Conservation (phyloP, 495 filamentous ascomycete genomes). For the Pseudevernia furfuracea region DNA sequence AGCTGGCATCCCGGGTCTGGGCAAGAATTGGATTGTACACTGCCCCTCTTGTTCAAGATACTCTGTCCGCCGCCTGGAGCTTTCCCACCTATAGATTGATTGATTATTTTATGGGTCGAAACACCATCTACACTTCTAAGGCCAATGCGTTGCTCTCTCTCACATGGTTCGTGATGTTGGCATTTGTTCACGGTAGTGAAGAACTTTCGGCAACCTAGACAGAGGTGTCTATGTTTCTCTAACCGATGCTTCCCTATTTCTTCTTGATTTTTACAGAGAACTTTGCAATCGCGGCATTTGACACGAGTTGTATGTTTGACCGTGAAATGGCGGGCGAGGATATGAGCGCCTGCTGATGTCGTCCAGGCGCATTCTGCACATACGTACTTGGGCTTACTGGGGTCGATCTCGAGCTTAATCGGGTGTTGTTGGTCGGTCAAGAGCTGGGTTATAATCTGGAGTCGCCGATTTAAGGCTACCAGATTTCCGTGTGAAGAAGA, state of each 20-base stretch:
- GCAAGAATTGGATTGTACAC: constrained; percentile 2
- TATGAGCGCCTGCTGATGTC: neutral
- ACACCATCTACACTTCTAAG: neutral
- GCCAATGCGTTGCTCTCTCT: neutral
- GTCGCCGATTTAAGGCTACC: neutral
- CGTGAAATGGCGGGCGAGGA: constrained; percentile 2
- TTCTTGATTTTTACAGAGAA: neutral
- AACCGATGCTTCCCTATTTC: neutral
- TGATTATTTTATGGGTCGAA: neutral
- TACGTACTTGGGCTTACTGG: neutral
- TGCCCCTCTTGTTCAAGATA: neutral
- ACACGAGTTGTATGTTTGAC: neutral
- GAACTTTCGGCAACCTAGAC: neutral
- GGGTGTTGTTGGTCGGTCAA: neutral
- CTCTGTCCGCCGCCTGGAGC: neutral
- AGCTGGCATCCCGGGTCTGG: constrained; percentile 11
- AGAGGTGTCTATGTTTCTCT: neutral
- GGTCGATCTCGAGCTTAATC: neutral
- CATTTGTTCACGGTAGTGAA: neutral
- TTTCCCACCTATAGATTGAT: neutral
- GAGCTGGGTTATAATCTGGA: neutral
- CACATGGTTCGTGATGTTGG: constrained; percentile 1
- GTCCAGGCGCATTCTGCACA: constrained; percentile 17
- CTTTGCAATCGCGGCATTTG: neutral
- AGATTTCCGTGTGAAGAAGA: neutral